Base-by-base conservation (phyloP, 192 early-diverging fungal species). In the Backusella tuberculispora region DNA sequence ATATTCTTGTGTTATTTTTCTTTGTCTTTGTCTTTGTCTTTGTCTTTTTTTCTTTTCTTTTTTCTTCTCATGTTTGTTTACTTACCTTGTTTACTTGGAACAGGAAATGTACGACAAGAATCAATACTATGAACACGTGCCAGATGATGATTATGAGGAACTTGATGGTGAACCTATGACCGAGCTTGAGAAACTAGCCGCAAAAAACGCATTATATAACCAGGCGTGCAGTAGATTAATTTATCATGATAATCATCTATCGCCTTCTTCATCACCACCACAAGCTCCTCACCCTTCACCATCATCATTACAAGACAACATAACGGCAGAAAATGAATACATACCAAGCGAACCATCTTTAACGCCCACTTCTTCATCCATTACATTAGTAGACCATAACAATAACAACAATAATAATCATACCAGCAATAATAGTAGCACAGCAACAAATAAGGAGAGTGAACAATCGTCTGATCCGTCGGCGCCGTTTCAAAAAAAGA, bases 81-180 rank as follows among this genome's bases (percentile, higher is more conserved):
- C 24, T 60, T 60, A 26, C 13, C 21, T 60, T 60, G 10, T 60
- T 26, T 12, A 60, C 53, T 60, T 60, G 19, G 53, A 60, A 60
- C 53, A 60, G 53, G 53, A 60, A 60, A 60, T 24, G 26, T 60
- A 60, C 53, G 53, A 60, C 53, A 24, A 4, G 21, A 60, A 60
- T 60, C 53, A 60, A 60, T 60, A 12, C 53, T 60, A 26, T 12
- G 53, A 60, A 60, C 53, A 60, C 53, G 53, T 60, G 53, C 24
- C 53, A 3, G 12, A 60, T 12, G 66, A 60, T 12, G 66, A 42
- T 19, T 12, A 67, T 40, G 17, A 41, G 10, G 37, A 67, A 12
- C n/a, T 42, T 21, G 66, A 67, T 42, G 66, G 66, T 41, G 66
- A 67, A 41, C 66, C 66, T 67, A 67, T 67, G 66, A 67, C 37